phyloP scores from a whole-genome alignment of 305 asterid genomes.

The Petunia hybrid region DNA sequence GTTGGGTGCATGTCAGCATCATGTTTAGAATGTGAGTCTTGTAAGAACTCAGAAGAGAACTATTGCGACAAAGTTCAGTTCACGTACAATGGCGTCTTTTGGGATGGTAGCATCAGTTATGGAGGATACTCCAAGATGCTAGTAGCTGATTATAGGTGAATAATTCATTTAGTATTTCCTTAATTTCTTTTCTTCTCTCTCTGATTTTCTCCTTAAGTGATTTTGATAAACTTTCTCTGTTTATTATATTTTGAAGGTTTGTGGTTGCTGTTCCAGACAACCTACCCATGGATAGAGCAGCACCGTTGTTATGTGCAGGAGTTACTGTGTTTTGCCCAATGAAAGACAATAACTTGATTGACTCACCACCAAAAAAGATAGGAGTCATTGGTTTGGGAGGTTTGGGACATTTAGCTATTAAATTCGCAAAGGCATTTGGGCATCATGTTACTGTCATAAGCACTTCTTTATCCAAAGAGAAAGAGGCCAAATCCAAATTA shows the following conservation, averaged over 20 bases:
- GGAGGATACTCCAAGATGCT: constrained; percentile 86
- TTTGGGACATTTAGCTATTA: constrained; percentile 79
- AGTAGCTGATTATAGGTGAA: constrained; percentile 75
- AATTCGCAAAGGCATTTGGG: constrained; percentile 81
- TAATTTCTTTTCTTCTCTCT: background rate
- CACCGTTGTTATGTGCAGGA: constrained; percentile 86
- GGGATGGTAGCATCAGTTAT: constrained; percentile 91
- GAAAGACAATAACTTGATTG: constrained; percentile 68
- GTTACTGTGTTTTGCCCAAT: constrained; percentile 71
- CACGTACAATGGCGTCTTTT: constrained; percentile 77
- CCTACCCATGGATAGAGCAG: constrained; percentile 82
- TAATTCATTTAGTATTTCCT: background rate
- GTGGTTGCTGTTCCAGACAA: constrained; percentile 73
- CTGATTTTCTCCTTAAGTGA: background rate
- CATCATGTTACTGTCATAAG: constrained; percentile 84
- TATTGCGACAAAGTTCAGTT: constrained; percentile 80
- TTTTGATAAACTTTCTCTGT: background rate
- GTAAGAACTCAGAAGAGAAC: constrained; percentile 67
- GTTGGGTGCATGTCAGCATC: constrained; percentile 90
- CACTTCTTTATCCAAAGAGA: constrained; percentile 83
- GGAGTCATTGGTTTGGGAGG: constrained; percentile 89
- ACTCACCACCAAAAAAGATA: constrained; percentile 50
- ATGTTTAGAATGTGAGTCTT: constrained; percentile 73
- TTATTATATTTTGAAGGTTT: constrained; percentile 48
- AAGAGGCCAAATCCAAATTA: constrained; percentile 64